A percentile compares a stretch with the other conserved stretches of the same genome.
Evolutionary conservation across 106 monocot genomes (phyloP).

Genomic region (Dendrobium chrysotoxum): DNA sequence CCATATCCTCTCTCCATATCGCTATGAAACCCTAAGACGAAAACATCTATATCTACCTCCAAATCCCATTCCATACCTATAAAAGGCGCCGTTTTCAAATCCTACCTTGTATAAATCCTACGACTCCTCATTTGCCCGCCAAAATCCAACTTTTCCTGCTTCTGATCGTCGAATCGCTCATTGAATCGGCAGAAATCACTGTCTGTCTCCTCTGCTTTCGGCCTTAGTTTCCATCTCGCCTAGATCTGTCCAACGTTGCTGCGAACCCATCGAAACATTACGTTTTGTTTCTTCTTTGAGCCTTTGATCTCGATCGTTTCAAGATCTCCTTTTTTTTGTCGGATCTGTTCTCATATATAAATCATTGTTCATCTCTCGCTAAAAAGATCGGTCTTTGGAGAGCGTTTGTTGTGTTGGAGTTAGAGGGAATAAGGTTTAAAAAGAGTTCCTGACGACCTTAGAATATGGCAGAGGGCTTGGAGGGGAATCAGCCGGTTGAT

Average conservation of each 20-base stretch:
- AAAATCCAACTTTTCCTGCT: not conserved
- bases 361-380: not conserved
- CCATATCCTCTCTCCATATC: not conserved
- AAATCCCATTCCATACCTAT: constrained; percentile 3
- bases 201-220: not conserved
- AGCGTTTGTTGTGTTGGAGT: not conserved
- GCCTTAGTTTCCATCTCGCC: not conserved
- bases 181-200: not conserved
- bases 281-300: not conserved
- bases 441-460: not conserved
- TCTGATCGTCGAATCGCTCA: not conserved
- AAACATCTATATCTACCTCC: not conserved
- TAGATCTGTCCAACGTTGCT: not conserved
- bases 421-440: not conserved
- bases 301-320: not conserved
- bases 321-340: not conserved
- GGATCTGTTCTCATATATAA: not conserved
- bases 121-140: not conserved
- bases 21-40: not conserved
- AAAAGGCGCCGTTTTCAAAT: constrained; percentile 3
- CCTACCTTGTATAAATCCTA: not conserved
- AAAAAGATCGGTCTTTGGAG: not conserved
- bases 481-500: constrained; percentile 23
- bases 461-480: constrained; percentile 23
- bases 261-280: not conserved